Evolutionary conservation across 2,329 filamentous ascomycete genomes (phyloP).

Genomic region (Myriosclerotinia curreyana): DNA sequence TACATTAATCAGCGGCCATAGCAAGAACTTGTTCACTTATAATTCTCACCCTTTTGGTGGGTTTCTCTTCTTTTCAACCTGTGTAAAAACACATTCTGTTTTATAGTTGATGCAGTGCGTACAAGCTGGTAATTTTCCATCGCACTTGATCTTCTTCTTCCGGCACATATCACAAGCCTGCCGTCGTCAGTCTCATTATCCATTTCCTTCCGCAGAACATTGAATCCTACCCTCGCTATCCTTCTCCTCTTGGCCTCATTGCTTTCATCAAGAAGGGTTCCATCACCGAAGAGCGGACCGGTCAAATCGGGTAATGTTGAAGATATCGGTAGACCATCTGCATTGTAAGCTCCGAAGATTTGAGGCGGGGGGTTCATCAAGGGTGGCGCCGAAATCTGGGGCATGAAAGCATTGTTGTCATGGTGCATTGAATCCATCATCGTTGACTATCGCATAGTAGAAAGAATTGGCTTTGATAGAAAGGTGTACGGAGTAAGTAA

Average conservation of each 20-base stretch:
- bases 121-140: constrained; percentile 91
- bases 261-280: constrained; percentile 58
- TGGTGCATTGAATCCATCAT: constrained; percentile 27
- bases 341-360: constrained; percentile 62
- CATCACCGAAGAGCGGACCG: constrained; percentile 59
- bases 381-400: constrained; percentile 56
- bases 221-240: constrained; percentile 57
- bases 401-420: constrained; percentile 44
- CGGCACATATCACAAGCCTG: constrained; percentile 70
- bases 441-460: constrained; percentile 25
- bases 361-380: constrained; percentile 66
- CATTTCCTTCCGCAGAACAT: constrained; percentile 7
- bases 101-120: constrained; percentile 98
- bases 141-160: constrained; percentile 97
- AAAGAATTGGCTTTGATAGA: background rate
- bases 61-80: constrained; percentile 97
- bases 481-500: background rate
- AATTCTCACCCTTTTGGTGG: constrained; percentile 83
- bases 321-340: constrained; percentile 57
- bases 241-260: constrained; percentile 70
- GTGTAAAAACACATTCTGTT: constrained; percentile 94
- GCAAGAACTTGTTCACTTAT: background rate
- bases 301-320: constrained; percentile 56
- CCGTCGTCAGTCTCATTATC: constrained; percentile 35
- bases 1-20: constrained; percentile 30